A percentile compares a stretch with the other conserved stretches of the same genome.
phyloP scores from a whole-genome alignment of 139 green algal genomes.

The Asterochloris sp. region DNA sequence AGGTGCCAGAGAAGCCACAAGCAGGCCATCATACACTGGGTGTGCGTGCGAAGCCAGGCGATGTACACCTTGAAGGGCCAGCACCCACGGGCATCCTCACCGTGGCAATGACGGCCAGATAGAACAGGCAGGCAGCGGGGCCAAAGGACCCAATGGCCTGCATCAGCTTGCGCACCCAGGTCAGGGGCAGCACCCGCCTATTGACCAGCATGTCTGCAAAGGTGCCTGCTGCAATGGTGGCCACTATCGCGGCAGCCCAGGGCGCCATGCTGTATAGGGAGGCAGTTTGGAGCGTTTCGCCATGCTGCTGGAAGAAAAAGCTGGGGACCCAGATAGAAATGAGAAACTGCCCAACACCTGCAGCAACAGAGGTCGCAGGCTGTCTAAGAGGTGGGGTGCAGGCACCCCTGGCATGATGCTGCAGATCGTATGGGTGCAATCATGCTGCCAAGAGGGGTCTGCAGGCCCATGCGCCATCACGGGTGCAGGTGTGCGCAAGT shows the following conservation, averaged over 20 bases:
- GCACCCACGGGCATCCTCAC: background rate
- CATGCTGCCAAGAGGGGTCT: too few relatives aligned
- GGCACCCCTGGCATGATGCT: background rate
- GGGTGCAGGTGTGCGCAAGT: too few relatives aligned
- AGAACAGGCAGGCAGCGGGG: conserved; percentile 60
- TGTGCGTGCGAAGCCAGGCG: too few relatives aligned
- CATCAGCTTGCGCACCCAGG: conserved; percentile 64
- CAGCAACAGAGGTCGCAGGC: background rate
- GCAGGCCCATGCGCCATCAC: too few relatives aligned
- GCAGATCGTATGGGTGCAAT: background rate
- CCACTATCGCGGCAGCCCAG: conserved; percentile 24
- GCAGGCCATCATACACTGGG: too few relatives aligned
- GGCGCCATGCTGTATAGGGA: conserved; percentile 58
- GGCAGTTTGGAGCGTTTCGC: conserved; percentile 47
- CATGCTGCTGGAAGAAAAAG: conserved; percentile 65
- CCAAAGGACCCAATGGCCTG: conserved; percentile 56
- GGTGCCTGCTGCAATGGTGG: conserved; percentile 52
- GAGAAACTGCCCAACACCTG: conserved; percentile 14
- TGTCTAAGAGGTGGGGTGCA: background rate
- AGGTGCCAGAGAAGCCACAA: too few relatives aligned
- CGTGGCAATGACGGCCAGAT: conserved; percentile 39
- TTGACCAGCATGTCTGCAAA: conserved; percentile 69
- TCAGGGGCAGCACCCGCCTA: conserved; percentile 47
- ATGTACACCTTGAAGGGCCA: too few relatives aligned
- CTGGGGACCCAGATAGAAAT: conserved; percentile 55